Base-by-base conservation (phyloP, 2,329 filamentous ascomycete genomes). In the Aplosporella prunicola region DNA sequence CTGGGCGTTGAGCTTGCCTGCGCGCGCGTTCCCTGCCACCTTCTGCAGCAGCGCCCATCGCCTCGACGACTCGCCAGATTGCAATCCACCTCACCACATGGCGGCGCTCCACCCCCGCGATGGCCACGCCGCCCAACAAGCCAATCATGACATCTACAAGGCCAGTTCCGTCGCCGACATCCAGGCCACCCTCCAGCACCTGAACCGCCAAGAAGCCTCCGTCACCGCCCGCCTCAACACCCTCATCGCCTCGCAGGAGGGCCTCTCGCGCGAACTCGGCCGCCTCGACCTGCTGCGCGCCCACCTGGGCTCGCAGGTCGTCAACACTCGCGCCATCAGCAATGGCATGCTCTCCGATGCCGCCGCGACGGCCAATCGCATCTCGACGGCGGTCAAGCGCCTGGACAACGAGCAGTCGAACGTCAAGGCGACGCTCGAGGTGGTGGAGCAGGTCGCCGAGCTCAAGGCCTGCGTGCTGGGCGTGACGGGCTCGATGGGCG, bases 401-500 rank as follows among this genome's bases (percentile, higher is more conserved):
- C 74, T 98, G 22, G 91, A 98, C 55, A 71, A 86, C 40, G 89
- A 98, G 63, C 93, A 96, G 67, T 79, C 79, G 41, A 76, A 87
- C 18, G 89, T 98, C 7, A 88, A 91, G 58, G 80, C 87, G 34
- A 96, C 91, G 0, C 67, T 98, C 40, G 74, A 81, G 7, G 87
- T 96, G 3, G 91, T 96, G 9, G 89, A 96, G 61, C 88, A 95
- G 64, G 89, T 98, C 10, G 83, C 85, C 5, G 91, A 98, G 68
- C 79, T 98, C 47, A 96, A 96, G 64, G 84, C 91, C 7, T 98
- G 91, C 57, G 85, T 96, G 23, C 77, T 95, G 43, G 91, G 91
- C 28, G 88, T 96, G 9, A 80, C 89, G 17, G 91, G 88, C 13
- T 93, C 84, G 42, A 98, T 98, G 91, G 91, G 89, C 22, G 89